Conservation (phyloP, 495 filamentous ascomycete genomes). For the Penicillium maclennaniae region DNA sequence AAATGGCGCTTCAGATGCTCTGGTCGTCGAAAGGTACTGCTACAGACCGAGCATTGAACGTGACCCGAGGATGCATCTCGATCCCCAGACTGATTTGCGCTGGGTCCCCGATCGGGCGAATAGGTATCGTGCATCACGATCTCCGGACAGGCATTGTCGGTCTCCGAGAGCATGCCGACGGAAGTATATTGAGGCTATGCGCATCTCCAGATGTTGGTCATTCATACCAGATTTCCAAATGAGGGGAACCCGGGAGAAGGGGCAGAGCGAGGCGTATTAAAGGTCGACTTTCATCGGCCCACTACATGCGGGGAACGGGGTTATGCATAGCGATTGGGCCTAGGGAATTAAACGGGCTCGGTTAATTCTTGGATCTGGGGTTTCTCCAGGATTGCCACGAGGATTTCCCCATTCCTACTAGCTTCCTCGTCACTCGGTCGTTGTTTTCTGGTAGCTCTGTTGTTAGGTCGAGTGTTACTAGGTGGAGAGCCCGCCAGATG, state of each 20-base stretch:
- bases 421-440: too few species aligned
- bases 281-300: conserved; percentile 7
- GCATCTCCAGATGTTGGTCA: conserved; percentile 8
- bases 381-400: too few species aligned
- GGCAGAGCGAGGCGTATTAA: neutral
- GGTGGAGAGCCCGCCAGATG: too few species aligned
- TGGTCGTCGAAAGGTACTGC: conserved; percentile 58
- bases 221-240: neutral
- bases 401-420: too few species aligned
- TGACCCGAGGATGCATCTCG: conserved; percentile 22
- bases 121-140: neutral
- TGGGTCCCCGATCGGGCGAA: conserved; percentile 3
- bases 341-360: too few species aligned
- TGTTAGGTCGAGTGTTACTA: too few species aligned
- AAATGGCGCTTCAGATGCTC: conserved; percentile 72
- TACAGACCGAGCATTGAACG: conserved; percentile 47
- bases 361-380: too few species aligned
- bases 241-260: conserved; percentile 8
- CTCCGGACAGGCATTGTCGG: conserved; percentile 24
- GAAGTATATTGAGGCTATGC: conserved; percentile 11
- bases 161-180: conserved; percentile 34
- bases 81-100: conserved; percentile 13
- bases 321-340: too few species aligned
- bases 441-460: too few species aligned
- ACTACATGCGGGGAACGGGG: conserved; percentile 8